Conservation (phyloP, 1,139 yeast species). For the Debaryomyces fabryi region DNA sequence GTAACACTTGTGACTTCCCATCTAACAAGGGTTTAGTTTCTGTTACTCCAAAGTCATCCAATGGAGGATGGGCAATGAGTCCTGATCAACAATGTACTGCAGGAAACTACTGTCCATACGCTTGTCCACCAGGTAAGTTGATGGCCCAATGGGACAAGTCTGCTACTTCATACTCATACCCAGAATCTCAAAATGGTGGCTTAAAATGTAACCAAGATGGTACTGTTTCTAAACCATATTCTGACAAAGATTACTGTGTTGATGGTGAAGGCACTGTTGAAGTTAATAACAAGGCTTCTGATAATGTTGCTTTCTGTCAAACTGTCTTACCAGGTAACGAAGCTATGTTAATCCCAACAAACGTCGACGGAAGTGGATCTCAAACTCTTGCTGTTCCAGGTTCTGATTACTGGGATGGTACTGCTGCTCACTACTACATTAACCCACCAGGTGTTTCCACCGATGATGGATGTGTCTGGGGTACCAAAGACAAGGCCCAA, state of each 20-base stretch:
- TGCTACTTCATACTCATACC: slow-evolving; percentile 61
- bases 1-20: slow-evolving; percentile 64
- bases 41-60: slow-evolving; percentile 57
- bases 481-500: slow-evolving; percentile 60
- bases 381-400: slow-evolving; percentile 81
- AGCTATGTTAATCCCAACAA: slow-evolving; percentile 89
- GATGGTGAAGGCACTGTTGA: slow-evolving; percentile 75
- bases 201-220: slow-evolving; percentile 75
- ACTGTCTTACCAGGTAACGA: slow-evolving; percentile 93
- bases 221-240: slow-evolving; percentile 61
- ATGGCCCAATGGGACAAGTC: slow-evolving; percentile 78
- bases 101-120: slow-evolving; percentile 84
- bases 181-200: slow-evolving; percentile 82
- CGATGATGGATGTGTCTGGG: slow-evolving; percentile 85
- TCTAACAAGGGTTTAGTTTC: slow-evolving; percentile 63
- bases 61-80: slow-evolving; percentile 89
- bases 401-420: slow-evolving; percentile 66
- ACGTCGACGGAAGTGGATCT: slow-evolving; percentile 49
- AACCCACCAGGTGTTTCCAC: slow-evolving; percentile 84
- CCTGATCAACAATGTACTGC: slow-evolving; percentile 73
- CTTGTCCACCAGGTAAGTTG: slow-evolving; percentile 82
- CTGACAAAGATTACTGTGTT: slow-evolving; percentile 63
- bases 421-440: slow-evolving; percentile 86
- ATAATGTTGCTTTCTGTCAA: slow-evolving; percentile 82
- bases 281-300: slow-evolving; percentile 57